Evolutionary conservation across 2,329 filamentous ascomycete species (phyloP).

Genomic region (Niveomyces coronatus): DNA sequence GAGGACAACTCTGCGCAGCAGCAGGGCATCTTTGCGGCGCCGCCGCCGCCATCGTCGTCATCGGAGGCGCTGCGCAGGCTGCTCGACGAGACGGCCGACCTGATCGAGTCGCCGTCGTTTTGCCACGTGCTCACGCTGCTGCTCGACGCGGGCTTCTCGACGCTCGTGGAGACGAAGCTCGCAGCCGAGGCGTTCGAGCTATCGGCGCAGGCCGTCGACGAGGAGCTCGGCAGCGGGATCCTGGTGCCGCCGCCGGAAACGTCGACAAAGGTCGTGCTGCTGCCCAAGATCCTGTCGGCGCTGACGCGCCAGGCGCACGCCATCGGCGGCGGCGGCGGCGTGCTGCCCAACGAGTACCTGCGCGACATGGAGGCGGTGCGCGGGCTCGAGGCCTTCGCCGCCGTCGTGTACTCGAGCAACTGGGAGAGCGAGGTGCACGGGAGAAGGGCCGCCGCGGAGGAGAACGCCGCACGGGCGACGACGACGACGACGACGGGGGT

Average conservation of each 20-base stretch:
- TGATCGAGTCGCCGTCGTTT: slow-evolving; percentile 90
- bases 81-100: slow-evolving; percentile 89
- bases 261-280: slow-evolving; percentile 51
- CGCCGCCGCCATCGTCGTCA: too few species aligned
- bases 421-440: slow-evolving; percentile 57
- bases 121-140: slow-evolving; percentile 75
- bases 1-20: slow-evolving; percentile 33
- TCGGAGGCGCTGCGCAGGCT: slow-evolving; percentile 63
- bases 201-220: slow-evolving; percentile 19
- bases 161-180: slow-evolving; percentile 74
- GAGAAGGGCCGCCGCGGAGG: slow-evolving; percentile 13
- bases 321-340: slow-evolving; percentile 74
- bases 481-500: slow-evolving; percentile 15
- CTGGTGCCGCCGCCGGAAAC: slow-evolving; percentile 36
- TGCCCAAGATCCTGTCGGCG: slow-evolving; percentile 83
- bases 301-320: slow-evolving; percentile 83
- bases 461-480: slow-evolving; percentile 15
- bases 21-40: slow-evolving; percentile 25
- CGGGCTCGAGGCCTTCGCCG: slow-evolving; percentile 74
- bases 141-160: slow-evolving; percentile 78
- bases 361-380: slow-evolving; percentile 65
- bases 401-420: slow-evolving; percentile 80
- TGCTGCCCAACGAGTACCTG: slow-evolving; percentile 60
- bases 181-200: slow-evolving; percentile 67
- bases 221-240: slow-evolving; percentile 13